Evolutionary conservation across 2,329 filamentous ascomycete genomes (phyloP), one percentile per base, ranked within the genome.

Genomic region (Scytalidium sp.): DNA sequence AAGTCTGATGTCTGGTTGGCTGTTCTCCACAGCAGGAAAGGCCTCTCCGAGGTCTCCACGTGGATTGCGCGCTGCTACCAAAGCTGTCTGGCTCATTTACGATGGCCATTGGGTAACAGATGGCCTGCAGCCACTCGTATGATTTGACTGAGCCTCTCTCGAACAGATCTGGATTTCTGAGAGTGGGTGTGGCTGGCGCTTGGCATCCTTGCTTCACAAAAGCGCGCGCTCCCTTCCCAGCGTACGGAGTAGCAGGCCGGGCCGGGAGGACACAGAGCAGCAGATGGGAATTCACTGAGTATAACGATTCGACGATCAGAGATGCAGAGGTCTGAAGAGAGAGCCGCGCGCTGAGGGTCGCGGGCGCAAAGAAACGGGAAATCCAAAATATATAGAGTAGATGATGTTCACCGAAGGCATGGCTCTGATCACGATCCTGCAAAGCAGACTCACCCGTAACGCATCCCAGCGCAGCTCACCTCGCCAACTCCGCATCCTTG

Each of bases 171-270:
- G 39, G 47, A 47, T 47, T 25, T 48, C 41, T 39, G 50, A n/a
- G n/a, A n/a, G n/a, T n/a, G n/a, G n/a, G n/a, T 23, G 56, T 56
- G 54, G 55, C 56, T 52, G 58, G 59, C 58, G 58, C 48, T 50
- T 60, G 49, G 43, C 27, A 49, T 41, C 41, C 49, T 47, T 36
- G 32, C 32, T 36, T 36, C 32, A 36, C 32, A 36, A 36, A 36
- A n/a, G 8, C 32, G 32, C 32, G 32, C 32, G 32, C 32, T 36
- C 49, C 50, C 36, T 11, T 40, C 43, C 15, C n/a, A 22, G 21
- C 17, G 46, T 50, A 46, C 8, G 27, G 48, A 57, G 55, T 56
- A 60, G 61, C 61, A 59, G 59, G 59, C 55, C 55, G 57, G 47
- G 19, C 46, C 23, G 11, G 39, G 44, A 32, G 20, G 20, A 44